Base-by-base conservation (phyloP, 2,329 filamentous ascomycete species). In the Colletotrichum plurivorum region DNA sequence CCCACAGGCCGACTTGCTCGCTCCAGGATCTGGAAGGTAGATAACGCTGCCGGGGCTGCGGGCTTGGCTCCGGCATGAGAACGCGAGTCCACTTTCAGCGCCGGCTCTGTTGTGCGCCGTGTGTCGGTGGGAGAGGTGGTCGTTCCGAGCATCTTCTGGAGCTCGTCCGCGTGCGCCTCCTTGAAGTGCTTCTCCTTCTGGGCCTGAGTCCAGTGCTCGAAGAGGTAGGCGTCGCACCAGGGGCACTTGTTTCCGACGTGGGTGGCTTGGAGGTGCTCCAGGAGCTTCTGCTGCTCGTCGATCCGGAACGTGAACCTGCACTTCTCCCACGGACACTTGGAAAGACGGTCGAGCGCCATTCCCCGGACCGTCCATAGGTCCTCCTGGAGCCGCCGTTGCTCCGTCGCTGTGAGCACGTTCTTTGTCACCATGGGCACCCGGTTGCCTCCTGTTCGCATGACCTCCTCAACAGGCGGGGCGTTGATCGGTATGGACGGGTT, bases 381-480 rank as follows among this genome's bases (percentile, higher is more conserved):
- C 0, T 72, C 73, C 57, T 84, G 80, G 1, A 85, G 74, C 5
- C 75, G 72, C 2, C 74, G 76, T 57, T 81, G 76, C 69, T 85
- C 83, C 0, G 77, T 80, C 0, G 79, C 78, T 0, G 84, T 86
- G 62, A 84, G 72, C 16, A 84, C 74, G 1, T 75, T 78, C 25
- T 79, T 76, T 16, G 77, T 78, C 16, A 82, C 72, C 53, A 78
- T 77, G 1, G 83, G 82, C 27, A 82, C 72, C 36, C 74, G 75
- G 18, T 73, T 71, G 1, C 76, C 76, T 1, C 76, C 74, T 0
- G 76, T 80, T 12, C 75, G 75, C 53, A 84, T 74, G 18, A 85
- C 71, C 2, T 72, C 71, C 67, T 86, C 83, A 1, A 77, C 45
- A 39, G 73, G 75, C 25, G 76, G 76, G 5, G 76, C 80, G 41